phyloP scores from a whole-genome alignment of 176 grass and related monocot genomes.

The Oryza punctata region DNA sequence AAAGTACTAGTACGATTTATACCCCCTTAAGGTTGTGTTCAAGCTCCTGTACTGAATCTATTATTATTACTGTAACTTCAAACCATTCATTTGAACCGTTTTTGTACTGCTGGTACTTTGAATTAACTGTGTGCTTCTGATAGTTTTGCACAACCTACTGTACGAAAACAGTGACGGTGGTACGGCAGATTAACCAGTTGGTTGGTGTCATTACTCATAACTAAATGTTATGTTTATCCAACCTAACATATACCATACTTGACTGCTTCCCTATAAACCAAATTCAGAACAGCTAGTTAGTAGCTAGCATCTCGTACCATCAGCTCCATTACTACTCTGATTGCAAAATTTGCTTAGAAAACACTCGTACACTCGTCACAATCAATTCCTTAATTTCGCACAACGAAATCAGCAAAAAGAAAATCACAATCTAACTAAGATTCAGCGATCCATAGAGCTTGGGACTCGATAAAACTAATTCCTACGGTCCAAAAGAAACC shows the following conservation, averaged over 20 bases:
- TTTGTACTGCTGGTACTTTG: not conserved
- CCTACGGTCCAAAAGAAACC: too few species aligned
- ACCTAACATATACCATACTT: not conserved
- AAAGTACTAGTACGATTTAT: too few species aligned
- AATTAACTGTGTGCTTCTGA: not conserved
- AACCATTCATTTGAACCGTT: too few species aligned
- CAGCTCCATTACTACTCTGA: not conserved
- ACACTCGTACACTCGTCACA: not conserved
- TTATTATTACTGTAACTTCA: too few species aligned
- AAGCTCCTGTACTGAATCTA: too few species aligned
- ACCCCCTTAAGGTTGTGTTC: too few species aligned
- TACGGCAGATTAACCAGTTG: not conserved
- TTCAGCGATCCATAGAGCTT: not conserved
- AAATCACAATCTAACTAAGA: not conserved
- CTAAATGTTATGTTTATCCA: not conserved
- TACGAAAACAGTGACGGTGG: not conserved
- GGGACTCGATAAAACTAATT: not conserved
- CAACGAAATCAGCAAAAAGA: not conserved
- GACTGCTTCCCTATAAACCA: not conserved
- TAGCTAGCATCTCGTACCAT: not conserved
- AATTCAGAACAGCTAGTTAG: conserved; percentile 4
- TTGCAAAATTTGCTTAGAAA: not conserved
- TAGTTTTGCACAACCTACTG: not conserved
- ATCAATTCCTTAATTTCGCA: not conserved
- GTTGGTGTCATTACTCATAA: not conserved